Evolutionary conservation across 2,329 filamentous ascomycete genomes (phyloP), one percentile per base, ranked within the genome.

Genomic region (Pseudogymnoascus verrucosus): DNA sequence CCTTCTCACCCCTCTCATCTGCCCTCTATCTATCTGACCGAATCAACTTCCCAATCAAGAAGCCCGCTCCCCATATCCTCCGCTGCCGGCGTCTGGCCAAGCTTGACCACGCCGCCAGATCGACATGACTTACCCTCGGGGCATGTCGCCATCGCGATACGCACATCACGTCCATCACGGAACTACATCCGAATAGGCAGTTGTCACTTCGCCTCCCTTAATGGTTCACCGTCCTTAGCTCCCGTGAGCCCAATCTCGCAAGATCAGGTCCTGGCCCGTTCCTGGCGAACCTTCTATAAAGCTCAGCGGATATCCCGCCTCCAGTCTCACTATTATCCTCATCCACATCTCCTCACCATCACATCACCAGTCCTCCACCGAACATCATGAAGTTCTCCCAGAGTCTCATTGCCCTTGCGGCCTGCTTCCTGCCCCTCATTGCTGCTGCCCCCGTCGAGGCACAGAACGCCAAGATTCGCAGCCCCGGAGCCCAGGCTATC

Each of bases 401-500:
- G 57, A 60, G 19, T 60, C 34, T 60, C 23, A 60, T 60, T 16
- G 69, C 70, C 61, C 66, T 72, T 51, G 70, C 71, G 62, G 71
- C 70, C 64, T 34, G 66, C 14, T 62, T 71, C 61, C 62, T 65
- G n/a, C 70, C 71, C 16, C 61, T 67, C 19, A 65, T 70, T 34
- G 67, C 70, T 36, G 70, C 64, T 28, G 69, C 70, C 8, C 71
- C 71, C 62, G 59, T 68, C 21, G 21, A 40, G 51, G 16, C 65
- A 47, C 14, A n/a, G 21, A 19, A 71, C 60, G 61, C 70, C 54
- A 73, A 73, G 63, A 69, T 70, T 69, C 73, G 75, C 69, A 87
- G 86, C 71, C 72, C 78, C 2, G 73, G 78, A 34, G 79, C 78
- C 63, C 68, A 68, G 8, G 76, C 84, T 68, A 73, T 81, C 64